Evolutionary conservation across 257 asterid species (phyloP), one percentile per base, ranked within the genome.

Genomic region (Echium plantagineum): DNA sequence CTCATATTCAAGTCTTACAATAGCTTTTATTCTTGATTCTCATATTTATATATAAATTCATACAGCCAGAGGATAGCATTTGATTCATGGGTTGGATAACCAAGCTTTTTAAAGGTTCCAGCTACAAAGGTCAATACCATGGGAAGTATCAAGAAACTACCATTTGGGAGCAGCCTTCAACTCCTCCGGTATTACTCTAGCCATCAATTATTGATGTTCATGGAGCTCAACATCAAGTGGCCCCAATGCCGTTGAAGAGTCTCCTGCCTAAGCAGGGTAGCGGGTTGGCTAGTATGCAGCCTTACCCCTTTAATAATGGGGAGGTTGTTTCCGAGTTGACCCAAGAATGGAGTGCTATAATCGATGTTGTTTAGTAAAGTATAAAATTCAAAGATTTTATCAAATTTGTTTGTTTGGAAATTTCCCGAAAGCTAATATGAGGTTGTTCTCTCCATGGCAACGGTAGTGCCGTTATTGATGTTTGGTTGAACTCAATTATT

Each of bases 51-150:
- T 57, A 12, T 35, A 35, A 42, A 21, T 57, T 53, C 64, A 71
- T 71, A 66, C 57, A 67, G 77, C 75, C 65, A 63, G 68, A 51
- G 8, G 66, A 68, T 70, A 65, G 63, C 51, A 60, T 28, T 58
- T 73, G 63, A 52, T 31, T 72, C 59, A 89, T 89, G 90, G 88
- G 87, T 66, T 91, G 96, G 95, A 71, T 89, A 54, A 76, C 94
- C 69, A 91, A 85, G 88, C 82, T 91, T 69, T 83, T 86, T 54
- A 80, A 69, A 63, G 96, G 96, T 66, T 72, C 89, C 58, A 81
- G 78, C 69, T 84, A 89, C 68, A 80, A 73, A 76, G 98, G 95
- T 66, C 95, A 85, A 67, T 71, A 80, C 69, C 86, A 81, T 68
- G 94, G 95, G 63, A 83, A 74, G 64, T 74, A 78, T 32, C 89